A percentile compares a stretch with the other conserved stretches of the same genome.
Conservation (phyloP, 768 basidiomycete genomes). For the Pulveroboletus sp. region DNA sequence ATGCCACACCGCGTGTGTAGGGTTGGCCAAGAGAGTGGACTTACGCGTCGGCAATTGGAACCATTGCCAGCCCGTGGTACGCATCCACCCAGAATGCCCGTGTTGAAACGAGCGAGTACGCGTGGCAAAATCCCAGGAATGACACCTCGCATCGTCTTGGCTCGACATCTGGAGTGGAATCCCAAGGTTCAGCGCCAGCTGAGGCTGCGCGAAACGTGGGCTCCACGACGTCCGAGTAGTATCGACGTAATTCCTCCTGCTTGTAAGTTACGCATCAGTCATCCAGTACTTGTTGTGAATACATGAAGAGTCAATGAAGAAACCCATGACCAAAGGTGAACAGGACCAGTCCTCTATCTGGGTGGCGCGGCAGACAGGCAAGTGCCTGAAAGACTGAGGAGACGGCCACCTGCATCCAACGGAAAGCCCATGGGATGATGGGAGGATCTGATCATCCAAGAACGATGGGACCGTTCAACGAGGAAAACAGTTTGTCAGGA, state of each 20-base stretch:
- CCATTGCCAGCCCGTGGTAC: slow-evolving; percentile 77
- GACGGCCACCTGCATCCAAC: slow-evolving; percentile 2
- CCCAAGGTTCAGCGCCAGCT: background rate
- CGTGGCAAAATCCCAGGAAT: slow-evolving; percentile 29
- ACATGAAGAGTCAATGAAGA: slow-evolving; percentile 6
- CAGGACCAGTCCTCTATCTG: slow-evolving; percentile 5
- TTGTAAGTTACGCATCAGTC: slow-evolving; percentile 18
- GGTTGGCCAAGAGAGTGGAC: slow-evolving; percentile 24
- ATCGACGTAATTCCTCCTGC: slow-evolving; percentile 34
- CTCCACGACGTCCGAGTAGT: slow-evolving; percentile 26
- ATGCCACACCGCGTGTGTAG: slow-evolving; percentile 4
- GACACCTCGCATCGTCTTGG: slow-evolving; percentile 15
- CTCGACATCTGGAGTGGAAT: background rate
- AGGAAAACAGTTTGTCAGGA: slow-evolving; percentile 5
- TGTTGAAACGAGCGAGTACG: slow-evolving; percentile 66
- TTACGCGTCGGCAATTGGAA: slow-evolving; percentile 80
- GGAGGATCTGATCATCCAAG: slow-evolving; percentile 5
- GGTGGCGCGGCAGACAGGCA: slow-evolving; percentile 3
- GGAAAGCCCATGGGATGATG: background rate
- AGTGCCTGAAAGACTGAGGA: slow-evolving; percentile 5
- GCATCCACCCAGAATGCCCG: slow-evolving; percentile 81
- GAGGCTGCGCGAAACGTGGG: slow-evolving; percentile 26
- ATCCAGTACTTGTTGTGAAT: slow-evolving; percentile 5
- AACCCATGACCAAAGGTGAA: slow-evolving; percentile 5
- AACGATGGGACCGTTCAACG: slow-evolving; percentile 10